These are phyloP conservation scores for Penicillium robsamsonii DNA, from an alignment of 495 filamentous ascomycete species.

Conservation along the genomic window DNA sequence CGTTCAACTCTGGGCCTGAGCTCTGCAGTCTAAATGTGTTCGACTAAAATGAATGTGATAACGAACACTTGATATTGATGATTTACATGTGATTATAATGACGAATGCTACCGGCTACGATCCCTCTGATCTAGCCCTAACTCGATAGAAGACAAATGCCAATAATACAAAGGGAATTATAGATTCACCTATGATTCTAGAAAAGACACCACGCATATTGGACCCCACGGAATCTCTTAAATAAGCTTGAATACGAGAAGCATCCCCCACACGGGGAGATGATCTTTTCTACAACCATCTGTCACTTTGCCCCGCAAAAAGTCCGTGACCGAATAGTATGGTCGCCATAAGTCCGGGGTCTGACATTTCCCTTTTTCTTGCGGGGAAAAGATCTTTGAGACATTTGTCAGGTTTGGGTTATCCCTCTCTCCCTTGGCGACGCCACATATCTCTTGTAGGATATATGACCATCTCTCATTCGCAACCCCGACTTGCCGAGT, in stretches of 20 bases:
- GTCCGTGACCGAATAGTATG: background rate
- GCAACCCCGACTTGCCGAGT: conserved; percentile 8
- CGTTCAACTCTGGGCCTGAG: too few relatives aligned
- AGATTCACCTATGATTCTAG: too few relatives aligned
- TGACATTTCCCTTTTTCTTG: conserved; percentile 16
- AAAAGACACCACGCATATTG: too few relatives aligned
- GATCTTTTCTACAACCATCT: background rate
- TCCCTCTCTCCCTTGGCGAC: background rate
- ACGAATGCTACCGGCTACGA: background rate
- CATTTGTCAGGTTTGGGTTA: too few relatives aligned
- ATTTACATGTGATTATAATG: too few relatives aligned
- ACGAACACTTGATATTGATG: too few relatives aligned
- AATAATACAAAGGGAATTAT: too few relatives aligned
- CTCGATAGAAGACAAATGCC: background rate
- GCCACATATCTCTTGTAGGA: conserved; percentile 2
- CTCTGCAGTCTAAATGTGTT: background rate
- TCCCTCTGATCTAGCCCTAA: background rate
- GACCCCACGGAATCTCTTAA: too few relatives aligned
- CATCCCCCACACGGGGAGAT: background rate
- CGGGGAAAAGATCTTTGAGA: conserved; percentile 3
- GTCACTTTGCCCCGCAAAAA: background rate
- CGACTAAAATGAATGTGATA: background rate
- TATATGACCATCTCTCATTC: too few relatives aligned
- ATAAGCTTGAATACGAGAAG: background rate
- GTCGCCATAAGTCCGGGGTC: conserved; percentile 8